Evolutionary conservation across 2,329 filamentous ascomycete species (phyloP).

Genomic region (Hymenoscyphus fructigenus): DNA sequence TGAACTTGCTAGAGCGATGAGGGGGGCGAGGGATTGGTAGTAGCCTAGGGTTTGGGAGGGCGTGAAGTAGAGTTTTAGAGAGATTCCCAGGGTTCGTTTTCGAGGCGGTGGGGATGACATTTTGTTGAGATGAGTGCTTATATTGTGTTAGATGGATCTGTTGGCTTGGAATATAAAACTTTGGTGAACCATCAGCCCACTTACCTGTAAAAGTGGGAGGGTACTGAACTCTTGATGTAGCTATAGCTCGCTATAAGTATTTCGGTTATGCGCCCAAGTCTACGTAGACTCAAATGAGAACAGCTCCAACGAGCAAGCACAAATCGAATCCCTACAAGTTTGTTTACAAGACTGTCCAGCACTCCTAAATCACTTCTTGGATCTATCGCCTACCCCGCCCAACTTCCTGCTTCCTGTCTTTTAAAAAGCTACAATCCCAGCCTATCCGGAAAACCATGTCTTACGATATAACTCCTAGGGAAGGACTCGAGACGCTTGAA

Average conservation of each 20-base stretch:
- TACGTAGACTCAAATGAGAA: too few relatives aligned
- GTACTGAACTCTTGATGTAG: not conserved
- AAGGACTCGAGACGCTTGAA: too few relatives aligned
- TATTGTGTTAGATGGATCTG: not conserved
- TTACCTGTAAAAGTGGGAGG: not conserved
- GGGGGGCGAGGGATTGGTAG: constrained; percentile 48
- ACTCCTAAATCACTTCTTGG: not conserved
- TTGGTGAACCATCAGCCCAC: not conserved
- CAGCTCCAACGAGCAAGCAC: not conserved
- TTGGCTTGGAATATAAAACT: not conserved
- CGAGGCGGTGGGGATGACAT: constrained; percentile 47
- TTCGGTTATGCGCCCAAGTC: not conserved
- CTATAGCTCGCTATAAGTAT: not conserved
- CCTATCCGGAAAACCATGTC: not conserved
- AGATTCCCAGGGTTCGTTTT: constrained; percentile 62
- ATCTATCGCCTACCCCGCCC: not conserved
- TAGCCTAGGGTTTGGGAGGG: constrained; percentile 60
- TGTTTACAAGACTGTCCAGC: not conserved
- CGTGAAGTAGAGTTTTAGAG: constrained; percentile 80
- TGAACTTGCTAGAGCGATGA: constrained; percentile 42
- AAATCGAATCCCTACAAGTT: not conserved
- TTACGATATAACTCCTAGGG: not conserved
- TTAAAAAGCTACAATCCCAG: not conserved
- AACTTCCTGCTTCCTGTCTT: not conserved
- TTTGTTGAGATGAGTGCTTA: not conserved